Base-by-base conservation (phyloP, 805 yeast species). In the Metschnikowia dekortorum region DNA sequence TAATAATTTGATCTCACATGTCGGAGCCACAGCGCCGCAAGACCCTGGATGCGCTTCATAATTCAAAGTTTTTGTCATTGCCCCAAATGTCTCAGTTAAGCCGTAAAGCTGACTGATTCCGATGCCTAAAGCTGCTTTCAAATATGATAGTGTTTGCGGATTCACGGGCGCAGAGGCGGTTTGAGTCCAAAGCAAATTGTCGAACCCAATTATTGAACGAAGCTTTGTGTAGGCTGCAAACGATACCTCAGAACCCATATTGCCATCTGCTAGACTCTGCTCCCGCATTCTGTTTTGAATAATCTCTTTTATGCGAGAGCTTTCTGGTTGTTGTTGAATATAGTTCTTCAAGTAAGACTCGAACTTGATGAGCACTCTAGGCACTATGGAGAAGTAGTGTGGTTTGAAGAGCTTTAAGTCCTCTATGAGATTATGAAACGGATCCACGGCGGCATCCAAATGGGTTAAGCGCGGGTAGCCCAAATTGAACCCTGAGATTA, bases 71-170 rank as follows among this genome's bases (percentile, higher is more conserved):
- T 71, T 53, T 22, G 71, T 64, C 45, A 76, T 59, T 9, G 83
- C 84, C 1, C 85, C 86, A 56, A 82, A 76, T 4, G 84, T 72
- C 61, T 84, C 89, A 8, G 87, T 82, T 35, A 82, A 72, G 2
- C 90, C 91, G 64, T 84, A 85, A 18, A 91, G 91, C 66, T 85
- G 89, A 22, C 67, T 54, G 52, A 79, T 75, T 72, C 78, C 80
- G 50, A 78, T 64, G 51, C 78, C 80, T 46, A 86, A 73, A 0
- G 82, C 74, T 16, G 82, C 82, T 57, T 58, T 61, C 44, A 62
- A 48, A 51, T 59, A 62, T 37, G 38, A 39, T 28, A 62, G 47
- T 10, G 62, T 52, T 1, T 53, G 37, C 4, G 57, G 50, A 14
- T 59, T 46, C 35, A 61, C 54, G 3, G 66, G 66, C 11, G 66